Conservation (phyloP, 2,329 filamentous ascomycete species). For the Alternaria panax region DNA sequence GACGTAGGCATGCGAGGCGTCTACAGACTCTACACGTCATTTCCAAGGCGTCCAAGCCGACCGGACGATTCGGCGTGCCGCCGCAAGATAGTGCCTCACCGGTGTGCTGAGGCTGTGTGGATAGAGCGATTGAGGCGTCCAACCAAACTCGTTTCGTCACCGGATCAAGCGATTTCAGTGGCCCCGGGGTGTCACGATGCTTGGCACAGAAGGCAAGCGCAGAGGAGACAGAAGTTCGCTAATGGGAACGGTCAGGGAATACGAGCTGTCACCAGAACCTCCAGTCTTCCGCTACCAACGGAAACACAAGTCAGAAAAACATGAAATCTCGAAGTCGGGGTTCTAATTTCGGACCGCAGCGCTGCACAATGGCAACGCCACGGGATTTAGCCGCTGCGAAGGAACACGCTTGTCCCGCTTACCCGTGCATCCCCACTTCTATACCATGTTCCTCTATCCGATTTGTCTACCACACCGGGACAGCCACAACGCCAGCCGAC, state of each 20-base stretch:
- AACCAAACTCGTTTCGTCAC: slow-evolving; percentile 1
- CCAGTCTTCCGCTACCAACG: background rate
- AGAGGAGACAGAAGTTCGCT: background rate
- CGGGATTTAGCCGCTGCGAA: slow-evolving; percentile 6
- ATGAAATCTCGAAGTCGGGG: background rate
- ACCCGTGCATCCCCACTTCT: slow-evolving; percentile 2
- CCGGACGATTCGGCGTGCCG: slow-evolving; percentile 5
- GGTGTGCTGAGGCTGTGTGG: slow-evolving; percentile 4
- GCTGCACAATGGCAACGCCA: background rate
- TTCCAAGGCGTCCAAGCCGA: slow-evolving; percentile 3
- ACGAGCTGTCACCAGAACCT: background rate
- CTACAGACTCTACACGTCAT: slow-evolving; percentile 6
- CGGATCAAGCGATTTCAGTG: background rate
- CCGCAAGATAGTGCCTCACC: background rate
- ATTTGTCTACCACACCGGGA: background rate
- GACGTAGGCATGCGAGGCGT: background rate
- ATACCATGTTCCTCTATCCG: background rate
- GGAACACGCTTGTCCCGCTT: slow-evolving; percentile 5
- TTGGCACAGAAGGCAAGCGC: slow-evolving; percentile 1
- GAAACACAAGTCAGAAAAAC: background rate
- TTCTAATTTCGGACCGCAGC: background rate
- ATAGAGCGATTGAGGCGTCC: slow-evolving; percentile 3
- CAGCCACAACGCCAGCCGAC: background rate
- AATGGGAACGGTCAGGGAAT: background rate
- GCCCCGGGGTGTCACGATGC: background rate